These are phyloP conservation scores for Aspergillus viridinutans DNA, from an alignment of 2,329 filamentous ascomycete species.

Conservation along the genomic window DNA sequence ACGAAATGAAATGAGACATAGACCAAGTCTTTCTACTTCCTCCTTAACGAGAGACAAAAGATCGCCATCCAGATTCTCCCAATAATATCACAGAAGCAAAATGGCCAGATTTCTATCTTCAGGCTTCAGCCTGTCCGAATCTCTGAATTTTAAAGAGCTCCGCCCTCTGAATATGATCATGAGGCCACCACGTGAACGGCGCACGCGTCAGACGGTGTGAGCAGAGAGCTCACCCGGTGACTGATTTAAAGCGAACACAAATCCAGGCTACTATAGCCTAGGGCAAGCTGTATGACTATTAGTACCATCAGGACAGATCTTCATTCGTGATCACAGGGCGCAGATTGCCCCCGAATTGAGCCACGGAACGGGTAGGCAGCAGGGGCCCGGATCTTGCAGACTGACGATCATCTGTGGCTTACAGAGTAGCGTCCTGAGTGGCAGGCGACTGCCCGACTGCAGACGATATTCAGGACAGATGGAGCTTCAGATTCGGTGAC, in stretches of 20 bases:
- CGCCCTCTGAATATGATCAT: conserved; percentile 14
- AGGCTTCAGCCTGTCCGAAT: neutral
- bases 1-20: neutral
- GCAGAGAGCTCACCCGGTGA: conserved; percentile 11
- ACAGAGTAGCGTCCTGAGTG: neutral
- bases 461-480: neutral
- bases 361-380: conserved; percentile 1
- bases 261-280: neutral
- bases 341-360: neutral
- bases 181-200: conserved; percentile 14
- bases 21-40: neutral
- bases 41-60: conserved; percentile 7
- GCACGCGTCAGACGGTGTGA: conserved; percentile 15
- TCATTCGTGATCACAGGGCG: neutral
- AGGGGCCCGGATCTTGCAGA: neutral
- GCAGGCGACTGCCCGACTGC: neutral
- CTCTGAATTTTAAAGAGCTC: conserved; percentile 12
- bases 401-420: neutral
- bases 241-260: conserved; percentile 1
- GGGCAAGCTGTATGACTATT: neutral
- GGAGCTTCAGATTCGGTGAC: neutral
- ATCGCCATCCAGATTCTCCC: neutral
- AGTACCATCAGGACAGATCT: neutral
- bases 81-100: conserved; percentile 3
- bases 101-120: neutral